Evolutionary conservation across 1,284 basidiomycete genomes (phyloP).

Genomic region (Cryptococcus floricola): DNA sequence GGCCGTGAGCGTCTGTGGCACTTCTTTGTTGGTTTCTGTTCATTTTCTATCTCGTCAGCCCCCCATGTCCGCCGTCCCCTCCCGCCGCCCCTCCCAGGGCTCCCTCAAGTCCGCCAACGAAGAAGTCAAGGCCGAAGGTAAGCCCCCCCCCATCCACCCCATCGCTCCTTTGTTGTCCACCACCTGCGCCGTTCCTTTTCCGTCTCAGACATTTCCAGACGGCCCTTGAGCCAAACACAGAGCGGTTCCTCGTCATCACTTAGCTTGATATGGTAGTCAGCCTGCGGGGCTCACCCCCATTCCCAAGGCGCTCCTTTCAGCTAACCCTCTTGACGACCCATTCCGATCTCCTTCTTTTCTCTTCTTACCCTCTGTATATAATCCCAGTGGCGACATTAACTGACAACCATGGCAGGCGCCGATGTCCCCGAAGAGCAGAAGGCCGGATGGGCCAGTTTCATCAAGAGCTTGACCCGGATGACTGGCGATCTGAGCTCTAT

Average conservation of each 20-base stretch:
- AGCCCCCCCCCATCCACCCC: background rate
- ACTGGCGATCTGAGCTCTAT: conserved; percentile 89
- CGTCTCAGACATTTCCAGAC: too few species aligned
- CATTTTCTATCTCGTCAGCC: background rate
- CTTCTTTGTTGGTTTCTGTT: too few species aligned
- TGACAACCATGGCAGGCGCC: conserved; percentile 28
- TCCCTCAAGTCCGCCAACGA: conserved; percentile 8
- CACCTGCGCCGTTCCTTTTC: background rate
- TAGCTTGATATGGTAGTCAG: too few species aligned
- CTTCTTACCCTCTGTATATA: too few species aligned
- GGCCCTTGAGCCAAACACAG: too few species aligned
- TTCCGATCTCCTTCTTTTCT: too few species aligned
- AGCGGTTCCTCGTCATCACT: too few species aligned
- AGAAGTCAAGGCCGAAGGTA: conserved; percentile 18
- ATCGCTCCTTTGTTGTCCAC: background rate
- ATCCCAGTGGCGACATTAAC: background rate
- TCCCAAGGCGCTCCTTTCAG: too few species aligned
- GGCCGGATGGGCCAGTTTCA: conserved; percentile 50
- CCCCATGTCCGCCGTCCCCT: background rate
- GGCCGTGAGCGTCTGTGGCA: too few species aligned
- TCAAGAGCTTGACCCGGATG: conserved; percentile 66
- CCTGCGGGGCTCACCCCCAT: too few species aligned
- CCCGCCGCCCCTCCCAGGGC: conserved; percentile 1
- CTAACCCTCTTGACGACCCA: too few species aligned
- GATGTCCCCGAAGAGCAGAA: conserved; percentile 49